Evolutionary conservation across 1,284 basidiomycete genomes (phyloP), one percentile per base, ranked within the genome.

Genomic region (Peniophora sp.): DNA sequence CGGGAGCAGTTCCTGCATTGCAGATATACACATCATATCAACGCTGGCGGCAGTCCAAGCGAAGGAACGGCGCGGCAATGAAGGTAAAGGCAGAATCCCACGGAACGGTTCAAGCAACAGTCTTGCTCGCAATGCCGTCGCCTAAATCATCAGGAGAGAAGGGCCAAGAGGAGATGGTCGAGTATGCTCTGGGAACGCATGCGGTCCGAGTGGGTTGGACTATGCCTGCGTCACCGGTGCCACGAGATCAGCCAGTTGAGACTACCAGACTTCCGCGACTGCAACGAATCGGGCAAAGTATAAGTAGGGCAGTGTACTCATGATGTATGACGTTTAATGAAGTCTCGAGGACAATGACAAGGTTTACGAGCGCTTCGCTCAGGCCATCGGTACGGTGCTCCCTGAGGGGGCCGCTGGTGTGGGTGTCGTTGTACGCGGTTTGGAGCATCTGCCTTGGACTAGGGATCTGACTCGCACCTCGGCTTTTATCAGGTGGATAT

Each of bases 51-150:
- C 12, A 9, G 8, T 25, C 20, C 14, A 10, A 20, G 14, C 44
- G 24, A 25, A 9, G 24, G 10, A 10, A 9, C 9, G 19, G 10
- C 9, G 17, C 20, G 10, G 12, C 19, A 16, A 32, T 27, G 39
- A 22, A 32, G 17, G 23, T 12, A 25, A 22, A 12, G 16, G 19
- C 11, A 12, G 36, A 16, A 20, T 19, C 12, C 2, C 9, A 10
- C 5, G n/a, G 23, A 12, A 32, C 47, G n/a, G 17, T 64, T 17
- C 60, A 61, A 46, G 54, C 63, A 25, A 55, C 62, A 3, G 54
- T 65, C 12, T 50, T 65, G 20, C 50, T 66, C 14, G 52, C 59
- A 3, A 64, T 66, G 63, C 64, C 64, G 10, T 60, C 61, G 1
- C 56, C 54, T 2, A 16, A 24, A 20, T 9, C 20, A 16, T 41